A percentile compares a stretch with the other conserved stretches of the same genome.
Conservation (phyloP, 352 stramenopile species). For the Phytophthora agathidicida region DNA sequence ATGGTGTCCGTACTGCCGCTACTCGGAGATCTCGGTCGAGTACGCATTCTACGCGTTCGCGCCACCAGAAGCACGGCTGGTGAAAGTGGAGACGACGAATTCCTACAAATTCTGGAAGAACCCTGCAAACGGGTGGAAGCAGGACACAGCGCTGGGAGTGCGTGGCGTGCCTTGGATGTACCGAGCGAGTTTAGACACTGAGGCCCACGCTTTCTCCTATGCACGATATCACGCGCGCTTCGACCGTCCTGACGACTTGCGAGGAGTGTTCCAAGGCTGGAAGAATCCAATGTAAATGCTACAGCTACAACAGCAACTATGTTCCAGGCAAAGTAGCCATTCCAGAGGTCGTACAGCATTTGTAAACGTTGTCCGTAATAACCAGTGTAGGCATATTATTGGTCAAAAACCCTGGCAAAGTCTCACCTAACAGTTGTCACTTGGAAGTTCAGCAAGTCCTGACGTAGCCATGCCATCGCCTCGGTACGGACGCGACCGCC, state of each 20-base stretch:
- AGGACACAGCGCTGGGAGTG: constrained; percentile 49
- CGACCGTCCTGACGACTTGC: constrained; percentile 23
- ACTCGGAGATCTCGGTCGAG: constrained; percentile 66
- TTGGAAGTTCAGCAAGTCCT: constrained; percentile 18
- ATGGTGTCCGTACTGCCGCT: constrained; percentile 83
- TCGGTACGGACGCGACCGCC: constrained; percentile 31
- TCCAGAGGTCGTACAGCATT: constrained; percentile 1
- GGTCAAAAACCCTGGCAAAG: too few relatives aligned
- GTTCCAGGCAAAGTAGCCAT: constrained; percentile 1
- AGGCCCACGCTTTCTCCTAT: constrained; percentile 24
- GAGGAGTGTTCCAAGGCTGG: constrained; percentile 40
- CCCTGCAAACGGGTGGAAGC: constrained; percentile 69
- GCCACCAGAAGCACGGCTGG: constrained; percentile 52
- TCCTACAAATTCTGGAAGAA: constrained; percentile 79
- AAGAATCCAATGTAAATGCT: constrained; percentile 22
- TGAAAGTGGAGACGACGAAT: constrained; percentile 56
- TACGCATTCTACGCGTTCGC: constrained; percentile 80
- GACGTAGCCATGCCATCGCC: constrained; percentile 20
- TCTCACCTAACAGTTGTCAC: too few relatives aligned
- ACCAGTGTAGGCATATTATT: neutral
- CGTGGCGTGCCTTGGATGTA: constrained; percentile 72
- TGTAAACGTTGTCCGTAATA: neutral
- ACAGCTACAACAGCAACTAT: neutral
- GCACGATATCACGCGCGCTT: constrained; percentile 28
- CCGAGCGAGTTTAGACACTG: constrained; percentile 41